Percentiles rank a stretch among this genome's conserved stretches.
phyloP scores from a whole-genome alignment of 441 rosid genomes.

The Pelargonium fulgidum region DNA sequence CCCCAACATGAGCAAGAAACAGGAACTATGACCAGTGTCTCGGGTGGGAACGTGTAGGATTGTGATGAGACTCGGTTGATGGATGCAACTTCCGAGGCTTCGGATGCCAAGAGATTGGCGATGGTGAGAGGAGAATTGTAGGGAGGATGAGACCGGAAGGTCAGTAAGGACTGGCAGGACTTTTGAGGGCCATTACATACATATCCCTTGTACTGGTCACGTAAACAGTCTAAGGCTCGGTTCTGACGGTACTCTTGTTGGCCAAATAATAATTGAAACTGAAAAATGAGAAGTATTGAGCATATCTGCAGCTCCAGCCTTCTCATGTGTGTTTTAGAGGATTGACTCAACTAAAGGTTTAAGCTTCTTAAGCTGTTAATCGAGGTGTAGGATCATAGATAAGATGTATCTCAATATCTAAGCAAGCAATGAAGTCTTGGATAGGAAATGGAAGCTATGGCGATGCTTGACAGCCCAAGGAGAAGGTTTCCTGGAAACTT shows the following conservation, averaged over 20 bases:
- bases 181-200: background rate
- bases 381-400: too few relatives aligned
- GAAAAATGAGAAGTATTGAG: background rate
- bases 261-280: background rate
- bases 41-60: conserved; percentile 4
- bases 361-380: background rate
- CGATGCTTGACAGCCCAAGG: too few relatives aligned
- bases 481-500: too few relatives aligned
- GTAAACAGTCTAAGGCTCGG: background rate
- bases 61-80: background rate
- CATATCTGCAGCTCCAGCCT: background rate
- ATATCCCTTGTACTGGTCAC: background rate
- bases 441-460: too few relatives aligned
- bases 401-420: too few relatives aligned
- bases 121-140: background rate
- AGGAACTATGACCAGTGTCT: background rate
- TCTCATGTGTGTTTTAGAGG: background rate
- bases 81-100: background rate
- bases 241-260: background rate
- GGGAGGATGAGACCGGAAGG: background rate
- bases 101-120: background rate
- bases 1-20: conserved; percentile 3
- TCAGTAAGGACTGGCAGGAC: background rate
- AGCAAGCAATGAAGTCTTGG: too few relatives aligned
- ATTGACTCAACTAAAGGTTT: background rate